Percentiles rank a stretch among this genome's conserved stretches.
Evolutionary conservation across 805 yeast genomes (phyloP).

Genomic region (Sungouiozyma ichnusensis): DNA sequence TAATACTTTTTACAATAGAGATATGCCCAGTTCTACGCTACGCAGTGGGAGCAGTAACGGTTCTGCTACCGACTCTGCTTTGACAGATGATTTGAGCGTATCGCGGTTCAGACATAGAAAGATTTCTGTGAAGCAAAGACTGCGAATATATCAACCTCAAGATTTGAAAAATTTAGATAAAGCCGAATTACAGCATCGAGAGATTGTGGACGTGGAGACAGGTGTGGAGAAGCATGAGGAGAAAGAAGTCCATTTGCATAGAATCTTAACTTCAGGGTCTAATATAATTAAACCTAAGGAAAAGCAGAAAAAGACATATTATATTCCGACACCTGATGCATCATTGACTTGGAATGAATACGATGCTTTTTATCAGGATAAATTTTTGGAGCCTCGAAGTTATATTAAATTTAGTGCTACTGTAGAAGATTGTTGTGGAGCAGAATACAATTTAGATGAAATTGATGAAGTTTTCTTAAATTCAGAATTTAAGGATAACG

Average conservation of each 20-base stretch:
- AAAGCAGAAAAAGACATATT: conserved; percentile 33
- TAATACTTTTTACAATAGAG: too few species aligned
- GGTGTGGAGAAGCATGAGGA: conserved; percentile 98
- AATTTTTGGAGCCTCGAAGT: conserved; percentile 60
- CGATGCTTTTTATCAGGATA: conserved; percentile 53
- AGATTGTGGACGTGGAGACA: conserved; percentile 81
- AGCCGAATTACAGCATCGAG: conserved; percentile 51
- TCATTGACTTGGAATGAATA: conserved; percentile 75
- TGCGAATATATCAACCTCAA: conserved; percentile 62
- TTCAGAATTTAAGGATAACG: not conserved
- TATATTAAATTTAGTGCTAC: conserved; percentile 88
- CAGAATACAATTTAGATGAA: conserved; percentile 85
- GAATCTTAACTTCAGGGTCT: conserved; percentile 48
- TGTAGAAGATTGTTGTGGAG: conserved; percentile 88
- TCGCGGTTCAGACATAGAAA: conserved; percentile 90
- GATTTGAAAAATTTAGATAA: conserved; percentile 77
- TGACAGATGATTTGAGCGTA: conserved; percentile 23
- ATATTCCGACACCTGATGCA: conserved; percentile 96
- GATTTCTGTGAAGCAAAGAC: conserved; percentile 81
- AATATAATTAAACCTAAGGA: conserved; percentile 31
- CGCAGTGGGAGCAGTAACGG: not conserved
- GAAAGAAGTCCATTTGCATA: conserved; percentile 91
- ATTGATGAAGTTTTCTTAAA: conserved; percentile 60
- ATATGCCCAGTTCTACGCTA: conserved; percentile 1
- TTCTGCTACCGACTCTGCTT: conserved; percentile 15